These are phyloP conservation scores for Emmonsiellopsis sp. DNA, from an alignment of 2,329 filamentous ascomycete species.

Conservation along the genomic window DNA sequence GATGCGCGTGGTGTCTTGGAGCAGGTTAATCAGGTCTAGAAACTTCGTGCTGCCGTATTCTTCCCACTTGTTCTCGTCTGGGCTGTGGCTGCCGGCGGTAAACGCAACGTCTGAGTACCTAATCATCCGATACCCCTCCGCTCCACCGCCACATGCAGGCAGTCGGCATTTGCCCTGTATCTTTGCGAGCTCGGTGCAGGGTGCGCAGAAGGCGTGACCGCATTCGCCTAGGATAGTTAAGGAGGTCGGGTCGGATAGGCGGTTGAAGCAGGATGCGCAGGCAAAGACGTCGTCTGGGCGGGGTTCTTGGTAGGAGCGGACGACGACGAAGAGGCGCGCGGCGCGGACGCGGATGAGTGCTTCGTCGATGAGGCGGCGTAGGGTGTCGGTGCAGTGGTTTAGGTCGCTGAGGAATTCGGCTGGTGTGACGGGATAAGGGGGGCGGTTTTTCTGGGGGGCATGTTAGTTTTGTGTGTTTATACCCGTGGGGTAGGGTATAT, in stretches of 20 bases:
- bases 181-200: slow-evolving; percentile 23
- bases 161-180: slow-evolving; percentile 29
- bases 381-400: slow-evolving; percentile 14
- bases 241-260: slow-evolving; percentile 18
- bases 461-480: neutral
- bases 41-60: slow-evolving; percentile 39
- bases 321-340: slow-evolving; percentile 22
- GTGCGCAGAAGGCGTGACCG: slow-evolving; percentile 42
- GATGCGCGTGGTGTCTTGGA: slow-evolving; percentile 26
- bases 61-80: slow-evolving; percentile 2
- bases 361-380: slow-evolving; percentile 20
- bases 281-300: slow-evolving; percentile 6
- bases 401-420: slow-evolving; percentile 12
- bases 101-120: slow-evolving; percentile 12
- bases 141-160: slow-evolving; percentile 30
- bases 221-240: slow-evolving; percentile 39
- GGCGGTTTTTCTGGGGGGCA: slow-evolving; percentile 4
- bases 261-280: slow-evolving; percentile 26
- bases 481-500: neutral
- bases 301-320: slow-evolving; percentile 20
- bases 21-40: slow-evolving; percentile 35
- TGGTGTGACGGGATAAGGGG: slow-evolving; percentile 7
- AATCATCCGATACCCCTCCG: slow-evolving; percentile 33
- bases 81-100: no score
- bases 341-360: slow-evolving; percentile 23